These are phyloP conservation scores for Ganoderma lingzhi DNA, from an alignment of 1,284 basidiomycete genomes.

Conservation along the genomic window DNA sequence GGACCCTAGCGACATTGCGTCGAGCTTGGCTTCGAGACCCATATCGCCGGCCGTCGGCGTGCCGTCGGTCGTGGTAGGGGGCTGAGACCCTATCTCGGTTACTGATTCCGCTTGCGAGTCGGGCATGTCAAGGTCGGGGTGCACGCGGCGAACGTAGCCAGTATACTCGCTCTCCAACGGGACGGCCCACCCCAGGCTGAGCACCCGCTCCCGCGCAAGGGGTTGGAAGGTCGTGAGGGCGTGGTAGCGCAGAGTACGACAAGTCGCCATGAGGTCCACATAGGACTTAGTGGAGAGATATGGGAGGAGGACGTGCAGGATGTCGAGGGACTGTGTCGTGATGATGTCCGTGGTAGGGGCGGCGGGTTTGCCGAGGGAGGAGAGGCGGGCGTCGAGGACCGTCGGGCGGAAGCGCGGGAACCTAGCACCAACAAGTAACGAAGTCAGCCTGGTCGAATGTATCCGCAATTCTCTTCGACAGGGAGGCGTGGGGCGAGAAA, in stretches of 20 bases:
- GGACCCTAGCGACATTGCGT: neutral
- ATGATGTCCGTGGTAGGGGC: conserved; percentile 28
- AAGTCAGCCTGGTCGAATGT: neutral
- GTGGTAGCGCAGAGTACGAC: conserved; percentile 37
- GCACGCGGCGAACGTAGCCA: conserved; percentile 7
- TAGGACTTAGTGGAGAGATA: conserved; percentile 34
- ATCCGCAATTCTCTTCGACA: neutral
- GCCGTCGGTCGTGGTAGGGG: neutral
- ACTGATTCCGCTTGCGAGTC: neutral
- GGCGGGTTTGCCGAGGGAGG: neutral
- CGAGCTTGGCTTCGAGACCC: neutral
- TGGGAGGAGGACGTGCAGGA: conserved; percentile 35
- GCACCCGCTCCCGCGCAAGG: conserved; percentile 35
- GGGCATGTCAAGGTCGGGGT: neutral
- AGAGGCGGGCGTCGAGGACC: conserved; percentile 23
- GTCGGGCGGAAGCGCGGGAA: conserved; percentile 36
- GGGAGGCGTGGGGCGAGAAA: neutral
- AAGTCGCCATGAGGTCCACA: conserved; percentile 36
- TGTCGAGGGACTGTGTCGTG: conserved; percentile 35
- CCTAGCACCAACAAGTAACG: conserved; percentile 15
- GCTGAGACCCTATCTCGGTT: neutral
- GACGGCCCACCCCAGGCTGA: conserved; percentile 39
- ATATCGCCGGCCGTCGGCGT: neutral
- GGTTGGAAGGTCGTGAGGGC: conserved; percentile 40
- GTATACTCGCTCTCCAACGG: conserved; percentile 33